Evolutionary conservation across 2,329 filamentous ascomycete genomes (phyloP).

Genomic region (Clonostachys chloroleuca): DNA sequence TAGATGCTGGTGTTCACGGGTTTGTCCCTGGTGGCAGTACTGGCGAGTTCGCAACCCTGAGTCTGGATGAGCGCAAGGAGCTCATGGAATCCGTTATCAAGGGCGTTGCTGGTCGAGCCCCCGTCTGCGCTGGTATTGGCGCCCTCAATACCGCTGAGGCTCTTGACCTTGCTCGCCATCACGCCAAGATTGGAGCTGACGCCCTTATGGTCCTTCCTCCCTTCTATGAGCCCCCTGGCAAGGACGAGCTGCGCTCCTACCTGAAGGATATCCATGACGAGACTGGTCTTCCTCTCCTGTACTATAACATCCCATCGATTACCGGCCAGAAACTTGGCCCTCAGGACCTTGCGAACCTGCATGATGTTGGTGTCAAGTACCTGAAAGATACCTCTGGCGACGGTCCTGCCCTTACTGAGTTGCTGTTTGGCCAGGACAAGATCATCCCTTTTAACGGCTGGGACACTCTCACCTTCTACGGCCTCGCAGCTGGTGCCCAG

Average conservation of each 20-base stretch:
- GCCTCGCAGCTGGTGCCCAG: conserved; percentile 40
- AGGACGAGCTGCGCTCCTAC: conserved; percentile 24
- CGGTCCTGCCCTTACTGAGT: conserved; percentile 40
- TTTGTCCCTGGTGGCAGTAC: conserved; percentile 38
- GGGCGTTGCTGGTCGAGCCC: conserved; percentile 24
- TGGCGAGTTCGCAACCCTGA: conserved; percentile 38
- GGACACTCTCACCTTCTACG: conserved; percentile 49
- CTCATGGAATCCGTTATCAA: conserved; percentile 22
- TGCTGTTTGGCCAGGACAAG: conserved; percentile 32
- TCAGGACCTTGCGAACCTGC: conserved; percentile 33
- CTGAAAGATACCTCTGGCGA: conserved; percentile 49
- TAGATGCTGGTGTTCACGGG: conserved; percentile 35
- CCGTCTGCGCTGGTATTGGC: conserved; percentile 34
- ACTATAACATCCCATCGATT: conserved; percentile 44
- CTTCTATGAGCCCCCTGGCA: conserved; percentile 35
- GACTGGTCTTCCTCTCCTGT: conserved; percentile 30
- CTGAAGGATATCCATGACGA: conserved; percentile 28
- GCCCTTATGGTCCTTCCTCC: conserved; percentile 42
- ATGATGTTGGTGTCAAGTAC: conserved; percentile 39
- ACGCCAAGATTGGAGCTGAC: conserved; percentile 15
- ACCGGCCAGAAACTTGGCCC: conserved; percentile 34
- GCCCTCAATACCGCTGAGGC: conserved; percentile 23
- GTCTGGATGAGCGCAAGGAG: conserved; percentile 33
- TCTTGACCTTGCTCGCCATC: conserved; percentile 5
- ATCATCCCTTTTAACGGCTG: conserved; percentile 47